A percentile compares a stretch with the other conserved stretches of the same genome.
These are phyloP conservation scores for Cokeromyces recurvatus DNA, from an alignment of 371 early-diverging fungal genomes.

Conservation along the genomic window DNA sequence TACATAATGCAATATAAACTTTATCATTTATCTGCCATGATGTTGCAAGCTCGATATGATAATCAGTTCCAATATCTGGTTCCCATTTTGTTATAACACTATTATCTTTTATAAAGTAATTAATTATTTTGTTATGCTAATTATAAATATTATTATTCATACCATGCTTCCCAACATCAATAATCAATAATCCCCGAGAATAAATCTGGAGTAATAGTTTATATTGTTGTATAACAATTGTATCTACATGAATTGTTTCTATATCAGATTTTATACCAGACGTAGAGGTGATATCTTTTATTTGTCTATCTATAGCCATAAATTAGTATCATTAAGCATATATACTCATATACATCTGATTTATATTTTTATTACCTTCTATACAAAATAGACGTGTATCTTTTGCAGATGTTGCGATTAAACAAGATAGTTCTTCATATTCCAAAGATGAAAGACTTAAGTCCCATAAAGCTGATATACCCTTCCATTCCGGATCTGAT, in stretches of 20 bases:
- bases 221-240: not conserved
- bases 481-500: conserved; percentile 19
- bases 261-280: not conserved
- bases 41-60: conserved; percentile 9
- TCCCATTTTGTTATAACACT: not conserved
- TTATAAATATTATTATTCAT: too few relatives aligned
- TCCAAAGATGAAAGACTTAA: not conserved
- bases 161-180: too few relatives aligned
- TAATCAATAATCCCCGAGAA: conserved; percentile 3
- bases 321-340: too few relatives aligned
- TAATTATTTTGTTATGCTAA: too few relatives aligned
- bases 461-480: conserved; percentile 16
- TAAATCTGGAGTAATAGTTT: conserved; percentile 10
- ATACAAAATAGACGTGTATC: conserved; percentile 7
- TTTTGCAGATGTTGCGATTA: conserved; percentile 10
- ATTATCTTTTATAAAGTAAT: not conserved
- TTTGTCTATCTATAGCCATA: conserved; percentile 15
- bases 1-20: conserved; percentile 7
- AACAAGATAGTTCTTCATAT: not conserved
- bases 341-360: too few relatives aligned
- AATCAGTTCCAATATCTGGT: not conserved
- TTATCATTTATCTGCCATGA: conserved; percentile 1
- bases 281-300: conserved; percentile 10
- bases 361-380: conserved; percentile 5
- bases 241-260: conserved; percentile 11